These are phyloP conservation scores for Suhomyces kunorum DNA, from an alignment of 1,139 yeast genomes.

Conservation along the genomic window DNA sequence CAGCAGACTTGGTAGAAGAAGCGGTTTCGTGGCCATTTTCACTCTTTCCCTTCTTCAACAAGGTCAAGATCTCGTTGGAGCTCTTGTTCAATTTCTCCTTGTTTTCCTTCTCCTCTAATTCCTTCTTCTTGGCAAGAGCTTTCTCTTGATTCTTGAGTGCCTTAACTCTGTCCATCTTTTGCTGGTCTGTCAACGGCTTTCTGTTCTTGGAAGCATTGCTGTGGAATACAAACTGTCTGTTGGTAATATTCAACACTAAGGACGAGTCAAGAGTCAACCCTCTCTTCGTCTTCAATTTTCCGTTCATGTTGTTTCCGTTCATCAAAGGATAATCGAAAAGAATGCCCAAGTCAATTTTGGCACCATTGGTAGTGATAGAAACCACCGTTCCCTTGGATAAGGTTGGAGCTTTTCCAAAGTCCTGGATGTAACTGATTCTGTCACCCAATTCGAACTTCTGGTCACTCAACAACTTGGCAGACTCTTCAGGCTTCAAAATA, in stretches of 20 bases:
- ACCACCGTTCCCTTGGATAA: conserved; percentile 91
- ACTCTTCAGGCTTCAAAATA: conserved; percentile 71
- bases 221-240: conserved; percentile 74
- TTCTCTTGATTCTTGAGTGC: conserved; percentile 24
- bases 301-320: conserved; percentile 81
- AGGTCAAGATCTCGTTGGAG: conserved; percentile 26
- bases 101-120: conserved; percentile 13
- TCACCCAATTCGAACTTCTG: conserved; percentile 88
- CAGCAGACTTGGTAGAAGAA: conserved; percentile 26
- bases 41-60: conserved; percentile 30
- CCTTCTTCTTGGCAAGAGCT: conserved; percentile 24
- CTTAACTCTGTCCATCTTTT: conserved; percentile 23
- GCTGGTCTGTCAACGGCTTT: conserved; percentile 33
- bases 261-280: conserved; percentile 85
- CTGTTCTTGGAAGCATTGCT: conserved; percentile 61
- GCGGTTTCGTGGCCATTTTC: conserved; percentile 18
- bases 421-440: conserved; percentile 81
- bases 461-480: conserved; percentile 68
- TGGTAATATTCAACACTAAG: conserved; percentile 72
- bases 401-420: conserved; percentile 86
- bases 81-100: conserved; percentile 17
- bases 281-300: conserved; percentile 73
- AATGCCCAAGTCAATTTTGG: conserved; percentile 62
- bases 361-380: conserved; percentile 68
- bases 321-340: conserved; percentile 81